Evolutionary conservation across 1,284 basidiomycete species (phyloP).

Genomic region (Pyrrhoderma lamaoense): DNA sequence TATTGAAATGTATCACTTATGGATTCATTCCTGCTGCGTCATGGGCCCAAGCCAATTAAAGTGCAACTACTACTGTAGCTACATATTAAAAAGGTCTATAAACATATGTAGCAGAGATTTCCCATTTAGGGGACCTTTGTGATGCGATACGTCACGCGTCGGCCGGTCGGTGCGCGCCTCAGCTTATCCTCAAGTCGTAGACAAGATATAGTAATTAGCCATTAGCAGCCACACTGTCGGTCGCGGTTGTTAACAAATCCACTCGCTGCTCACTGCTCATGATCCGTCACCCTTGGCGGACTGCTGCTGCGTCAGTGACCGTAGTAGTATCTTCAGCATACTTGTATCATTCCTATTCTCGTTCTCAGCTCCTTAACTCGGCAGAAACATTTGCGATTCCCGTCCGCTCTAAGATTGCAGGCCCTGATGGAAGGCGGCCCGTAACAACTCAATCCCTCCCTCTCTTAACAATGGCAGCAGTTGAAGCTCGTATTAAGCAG

Average conservation of each 20-base stretch:
- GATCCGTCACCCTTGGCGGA: conserved; percentile 63
- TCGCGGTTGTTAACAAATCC: not conserved
- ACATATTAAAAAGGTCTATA: too few relatives aligned
- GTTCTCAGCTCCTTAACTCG: conserved; percentile 8
- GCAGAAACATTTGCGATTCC: conserved; percentile 46
- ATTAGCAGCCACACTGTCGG: not conserved
- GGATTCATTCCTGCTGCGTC: too few relatives aligned
- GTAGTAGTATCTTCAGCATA: conserved; percentile 43
- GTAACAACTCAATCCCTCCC: conserved; percentile 47
- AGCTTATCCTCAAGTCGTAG: not conserved
- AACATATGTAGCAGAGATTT: not conserved
- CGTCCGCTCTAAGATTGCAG: conserved; percentile 37
- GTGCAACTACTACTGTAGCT: too few relatives aligned
- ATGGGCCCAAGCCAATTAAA: too few relatives aligned
- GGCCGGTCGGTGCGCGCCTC: not conserved
- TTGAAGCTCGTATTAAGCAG: conserved; percentile 54
- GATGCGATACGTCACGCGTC: not conserved
- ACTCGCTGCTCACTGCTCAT: conserved; percentile 29
- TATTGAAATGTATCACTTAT: too few relatives aligned
- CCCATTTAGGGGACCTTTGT: not conserved
- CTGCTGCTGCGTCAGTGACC: conserved; percentile 40
- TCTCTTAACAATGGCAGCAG: conserved; percentile 47
- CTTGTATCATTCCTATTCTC: conserved; percentile 37
- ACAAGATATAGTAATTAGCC: too few relatives aligned
- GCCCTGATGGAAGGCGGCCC: conserved; percentile 51